Percentiles rank a stretch among this genome's conserved stretches.
These are phyloP conservation scores for Aspergillus thermomutatus DNA, from an alignment of 2,329 filamentous ascomycete species.

Conservation along the genomic window DNA sequence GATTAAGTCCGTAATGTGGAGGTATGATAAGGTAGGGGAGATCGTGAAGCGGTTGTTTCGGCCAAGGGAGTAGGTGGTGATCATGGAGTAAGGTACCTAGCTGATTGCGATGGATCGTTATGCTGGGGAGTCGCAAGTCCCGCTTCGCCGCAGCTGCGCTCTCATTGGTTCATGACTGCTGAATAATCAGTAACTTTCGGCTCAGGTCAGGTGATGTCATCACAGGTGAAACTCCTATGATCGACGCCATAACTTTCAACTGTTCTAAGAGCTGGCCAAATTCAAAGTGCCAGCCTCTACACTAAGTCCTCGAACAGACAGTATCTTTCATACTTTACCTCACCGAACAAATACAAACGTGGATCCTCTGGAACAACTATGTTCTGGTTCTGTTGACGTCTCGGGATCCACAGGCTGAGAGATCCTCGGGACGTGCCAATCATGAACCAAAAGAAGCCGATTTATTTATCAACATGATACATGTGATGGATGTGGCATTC, in stretches of 20 bases:
- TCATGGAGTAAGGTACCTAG: background rate
- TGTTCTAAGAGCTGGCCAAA: background rate
- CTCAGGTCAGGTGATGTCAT: conserved; percentile 35
- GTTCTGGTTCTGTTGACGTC: background rate
- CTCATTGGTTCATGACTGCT: background rate
- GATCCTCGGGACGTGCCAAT: background rate
- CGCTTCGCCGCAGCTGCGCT: conserved; percentile 10
- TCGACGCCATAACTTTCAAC: conserved; percentile 13
- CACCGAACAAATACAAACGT: background rate
- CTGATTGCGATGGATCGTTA: background rate
- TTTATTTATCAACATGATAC: background rate
- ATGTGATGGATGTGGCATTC: conserved; percentile 10
- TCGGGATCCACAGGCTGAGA: conserved; percentile 1
- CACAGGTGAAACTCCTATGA: conserved; percentile 18
- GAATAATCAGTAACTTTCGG: conserved; percentile 5
- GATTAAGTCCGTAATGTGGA: background rate
- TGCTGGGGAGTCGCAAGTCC: background rate
- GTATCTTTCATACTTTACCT: background rate
- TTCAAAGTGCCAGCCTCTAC: background rate
- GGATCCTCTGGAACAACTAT: background rate
- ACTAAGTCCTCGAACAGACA: background rate
- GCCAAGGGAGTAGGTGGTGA: background rate
- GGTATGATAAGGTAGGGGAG: background rate
- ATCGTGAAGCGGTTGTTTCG: background rate
- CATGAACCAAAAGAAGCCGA: background rate